These are phyloP conservation scores for Mortierella sp. DNA, from an alignment of 371 early-diverging fungal genomes.

Conservation along the genomic window DNA sequence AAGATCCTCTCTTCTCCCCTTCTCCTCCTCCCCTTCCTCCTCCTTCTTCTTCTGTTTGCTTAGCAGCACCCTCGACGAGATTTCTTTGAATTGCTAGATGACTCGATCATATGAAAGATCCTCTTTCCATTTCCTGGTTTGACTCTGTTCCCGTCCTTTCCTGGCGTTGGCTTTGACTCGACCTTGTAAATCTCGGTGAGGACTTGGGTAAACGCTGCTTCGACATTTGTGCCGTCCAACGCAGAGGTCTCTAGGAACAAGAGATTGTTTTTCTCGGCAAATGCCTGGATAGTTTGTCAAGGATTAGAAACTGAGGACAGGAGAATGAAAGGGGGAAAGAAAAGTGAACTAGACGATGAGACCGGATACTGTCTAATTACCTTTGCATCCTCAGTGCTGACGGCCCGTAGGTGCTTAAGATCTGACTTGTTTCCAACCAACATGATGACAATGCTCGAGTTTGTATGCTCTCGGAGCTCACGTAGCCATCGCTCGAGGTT, in stretches of 20 bases:
- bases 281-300: constrained; percentile 1
- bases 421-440: constrained; percentile 38
- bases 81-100: not conserved
- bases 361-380: constrained; percentile 5
- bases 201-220: constrained; percentile 74
- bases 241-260: constrained; percentile 82
- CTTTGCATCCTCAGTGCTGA: constrained; percentile 26
- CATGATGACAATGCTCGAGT: constrained; percentile 21
- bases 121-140: constrained; percentile 21
- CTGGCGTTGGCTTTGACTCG: constrained; percentile 9
- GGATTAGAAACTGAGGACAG: not conserved
- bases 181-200: constrained; percentile 56
- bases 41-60: no score
- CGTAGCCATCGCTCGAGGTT: constrained; percentile 67
- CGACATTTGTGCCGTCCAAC: constrained; percentile 76
- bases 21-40: no score
- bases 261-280: constrained; percentile 58
- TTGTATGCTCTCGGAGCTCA: constrained; percentile 25
- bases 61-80: not conserved
- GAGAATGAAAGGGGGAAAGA: not conserved
- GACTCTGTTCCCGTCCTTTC: not conserved
- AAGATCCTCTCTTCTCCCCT: not conserved
- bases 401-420: constrained; percentile 30
- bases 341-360: not conserved
- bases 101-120: constrained; percentile 7